Conservation (phyloP, 345 rosid genomes). For the Eucalyptus polyanthemos region DNA sequence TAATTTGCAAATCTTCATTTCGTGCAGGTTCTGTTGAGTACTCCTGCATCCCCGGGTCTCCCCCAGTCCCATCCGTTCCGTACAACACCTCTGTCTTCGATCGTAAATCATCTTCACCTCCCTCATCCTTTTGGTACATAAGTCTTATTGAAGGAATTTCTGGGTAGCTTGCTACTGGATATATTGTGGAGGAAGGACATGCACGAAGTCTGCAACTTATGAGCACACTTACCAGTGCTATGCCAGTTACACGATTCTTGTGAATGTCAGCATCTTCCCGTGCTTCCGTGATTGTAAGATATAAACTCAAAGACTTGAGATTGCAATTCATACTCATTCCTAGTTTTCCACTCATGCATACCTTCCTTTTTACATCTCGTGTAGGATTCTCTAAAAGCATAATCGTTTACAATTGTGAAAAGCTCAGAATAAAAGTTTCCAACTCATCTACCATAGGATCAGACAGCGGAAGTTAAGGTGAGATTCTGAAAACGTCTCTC, state of each 20-base stretch:
- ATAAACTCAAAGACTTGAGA: neutral
- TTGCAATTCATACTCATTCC: neutral
- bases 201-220: neutral
- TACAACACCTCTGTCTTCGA: neutral
- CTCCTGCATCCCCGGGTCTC: fast-evolving
- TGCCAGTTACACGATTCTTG: conserved; percentile 3
- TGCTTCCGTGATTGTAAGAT: conserved; percentile 37
- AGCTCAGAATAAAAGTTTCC: conserved; percentile 15
- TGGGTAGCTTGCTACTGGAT: neutral
- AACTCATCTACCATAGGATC: neutral
- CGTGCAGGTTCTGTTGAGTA: neutral
- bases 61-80: fast-evolving
- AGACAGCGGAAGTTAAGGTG: conserved; percentile 6
- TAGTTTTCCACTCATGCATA: fast-evolving
- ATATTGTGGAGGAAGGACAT: neutral
- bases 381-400: conserved; percentile 7
- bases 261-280: conserved; percentile 7
- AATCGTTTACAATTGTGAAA: conserved; percentile 17
- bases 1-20: fast-evolving
- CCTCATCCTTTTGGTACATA: neutral
- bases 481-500: neutral
- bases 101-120: neutral
- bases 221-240: conserved; percentile 2
- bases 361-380: fast-evolving
- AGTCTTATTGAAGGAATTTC: neutral